A percentile compares a stretch with the other conserved stretches of the same genome.
Evolutionary conservation across 1,284 basidiomycete genomes (phyloP).

Genomic region (Leccinum fallax): DNA sequence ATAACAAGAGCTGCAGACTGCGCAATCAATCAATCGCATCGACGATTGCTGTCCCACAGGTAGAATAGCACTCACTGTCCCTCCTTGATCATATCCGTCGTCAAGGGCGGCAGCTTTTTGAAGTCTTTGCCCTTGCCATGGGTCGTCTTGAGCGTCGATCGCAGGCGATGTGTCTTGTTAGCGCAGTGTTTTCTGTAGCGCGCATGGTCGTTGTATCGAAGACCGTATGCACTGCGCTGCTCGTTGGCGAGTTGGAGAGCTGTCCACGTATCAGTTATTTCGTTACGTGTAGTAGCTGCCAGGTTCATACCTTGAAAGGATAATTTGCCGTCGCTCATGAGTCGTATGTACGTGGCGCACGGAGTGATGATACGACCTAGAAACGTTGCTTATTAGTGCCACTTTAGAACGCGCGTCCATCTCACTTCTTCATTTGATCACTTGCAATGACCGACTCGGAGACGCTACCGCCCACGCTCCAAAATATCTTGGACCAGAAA

Average conservation of each 20-base stretch:
- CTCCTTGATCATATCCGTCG: conserved; percentile 67
- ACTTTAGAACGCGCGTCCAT: conserved; percentile 23
- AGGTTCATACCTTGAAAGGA: conserved; percentile 39
- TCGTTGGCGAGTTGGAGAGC: conserved; percentile 85
- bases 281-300: neutral
- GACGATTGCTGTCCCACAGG: neutral
- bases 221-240: conserved; percentile 88
- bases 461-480: conserved; percentile 75
- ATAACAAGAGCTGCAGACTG: conserved; percentile 82
- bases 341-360: neutral
- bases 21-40: conserved; percentile 17
- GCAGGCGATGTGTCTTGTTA: conserved; percentile 86
- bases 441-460: conserved; percentile 43
- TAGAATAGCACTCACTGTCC: conserved; percentile 68
- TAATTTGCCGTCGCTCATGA: conserved; percentile 33
- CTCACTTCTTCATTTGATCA: conserved; percentile 8
- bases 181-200: conserved; percentile 86
- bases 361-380: conserved; percentile 22
- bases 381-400: conserved; percentile 15
- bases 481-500: conserved; percentile 89
- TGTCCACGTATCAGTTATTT: conserved; percentile 30
- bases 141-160: conserved; percentile 81
- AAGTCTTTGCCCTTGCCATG: conserved; percentile 90
- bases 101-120: conserved; percentile 75
- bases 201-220: conserved; percentile 86